Base-by-base conservation (phyloP, 2,329 filamentous ascomycete genomes). In the Metarhizium humberi region DNA sequence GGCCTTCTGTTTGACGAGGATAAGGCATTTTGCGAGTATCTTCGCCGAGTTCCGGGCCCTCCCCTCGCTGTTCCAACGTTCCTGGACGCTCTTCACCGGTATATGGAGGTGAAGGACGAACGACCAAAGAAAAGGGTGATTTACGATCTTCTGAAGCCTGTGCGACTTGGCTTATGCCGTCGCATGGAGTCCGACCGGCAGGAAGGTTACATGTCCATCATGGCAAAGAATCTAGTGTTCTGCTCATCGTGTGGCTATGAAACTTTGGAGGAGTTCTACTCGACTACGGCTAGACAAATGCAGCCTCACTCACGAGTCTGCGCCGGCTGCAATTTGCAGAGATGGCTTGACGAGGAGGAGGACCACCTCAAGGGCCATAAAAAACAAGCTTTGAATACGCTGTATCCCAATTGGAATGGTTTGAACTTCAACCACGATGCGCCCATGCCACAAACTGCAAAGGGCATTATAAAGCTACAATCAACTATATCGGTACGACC, bases 191-290 rank as follows among this genome's bases (percentile, higher is more conserved):
- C 47, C 0, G 65, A 70, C 29, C 63, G 60, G 59, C 55, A 58
- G 0, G 36, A 47, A 0, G 69, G 61, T 47, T 71, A 69, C 53
- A 51, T 52, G 1, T 4, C 54, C 0, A n/a, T 50, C 6, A 67
- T 70, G 67, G 66, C 60, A 0, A 48, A 53, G 3, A 20, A 56
- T 2, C 50, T 65, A 3, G 8, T 62, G 0, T 69, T 69, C 42
- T 73, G 71, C 52, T 63, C 59, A 0, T 71, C 67, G 1, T 73
- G 71, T 18, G 71, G 71, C 1, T 66, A 69, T 51, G 61, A 67
- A 29, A 64, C 64, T 36, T 55, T 67, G 1, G 32, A 60, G n/a
- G 65, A 70, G 4, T 68, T 73, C 30, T 73, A 66, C 49, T 54
- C 56, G 0, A 25, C 36, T 2, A 7, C 46, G 0, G 50, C 40